Conservation (phyloP, 805 yeast species). For the Zygotorulaspora sp. region DNA sequence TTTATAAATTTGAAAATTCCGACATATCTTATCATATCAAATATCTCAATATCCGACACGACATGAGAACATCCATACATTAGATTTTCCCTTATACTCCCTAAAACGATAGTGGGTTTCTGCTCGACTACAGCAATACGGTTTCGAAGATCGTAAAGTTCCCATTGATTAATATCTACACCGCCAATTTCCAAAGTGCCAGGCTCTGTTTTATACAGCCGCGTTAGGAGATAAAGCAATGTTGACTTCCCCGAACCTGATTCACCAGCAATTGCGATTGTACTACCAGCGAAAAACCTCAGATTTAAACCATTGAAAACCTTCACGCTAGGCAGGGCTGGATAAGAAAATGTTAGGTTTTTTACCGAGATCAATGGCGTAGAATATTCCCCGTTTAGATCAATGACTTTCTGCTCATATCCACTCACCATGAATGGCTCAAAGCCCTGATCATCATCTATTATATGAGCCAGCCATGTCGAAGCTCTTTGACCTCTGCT, state of each 20-base stretch:
- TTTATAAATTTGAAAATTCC: constrained; percentile 53
- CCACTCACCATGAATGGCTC: constrained; percentile 5
- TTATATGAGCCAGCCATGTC: constrained; percentile 43
- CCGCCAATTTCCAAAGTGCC: constrained; percentile 45
- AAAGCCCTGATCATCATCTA: constrained; percentile 17
- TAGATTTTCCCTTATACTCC: constrained; percentile 67
- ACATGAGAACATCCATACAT: constrained; percentile 47
- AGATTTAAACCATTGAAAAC: constrained; percentile 45
- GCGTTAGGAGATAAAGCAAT: constrained; percentile 49
- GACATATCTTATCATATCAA: constrained; percentile 41
- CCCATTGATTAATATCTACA: constrained; percentile 43
- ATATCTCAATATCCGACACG: constrained; percentile 37
- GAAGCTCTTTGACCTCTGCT: constrained; percentile 77
- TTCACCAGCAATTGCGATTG: constrained; percentile 70
- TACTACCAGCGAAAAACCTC: constrained; percentile 42
- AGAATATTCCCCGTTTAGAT: neutral
- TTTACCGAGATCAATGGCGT: constrained; percentile 38
- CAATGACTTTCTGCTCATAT: constrained; percentile 2
- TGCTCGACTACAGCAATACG: constrained; percentile 72
- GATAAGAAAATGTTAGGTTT: constrained; percentile 49
- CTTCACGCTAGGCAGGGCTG: constrained; percentile 28
- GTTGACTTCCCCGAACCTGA: constrained; percentile 96
- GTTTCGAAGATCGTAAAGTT: constrained; percentile 46
- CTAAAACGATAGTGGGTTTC: constrained; percentile 64
- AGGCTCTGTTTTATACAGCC: constrained; percentile 42